Base-by-base conservation (phyloP, 1,284 basidiomycete species). In the Meira nashicola region DNA sequence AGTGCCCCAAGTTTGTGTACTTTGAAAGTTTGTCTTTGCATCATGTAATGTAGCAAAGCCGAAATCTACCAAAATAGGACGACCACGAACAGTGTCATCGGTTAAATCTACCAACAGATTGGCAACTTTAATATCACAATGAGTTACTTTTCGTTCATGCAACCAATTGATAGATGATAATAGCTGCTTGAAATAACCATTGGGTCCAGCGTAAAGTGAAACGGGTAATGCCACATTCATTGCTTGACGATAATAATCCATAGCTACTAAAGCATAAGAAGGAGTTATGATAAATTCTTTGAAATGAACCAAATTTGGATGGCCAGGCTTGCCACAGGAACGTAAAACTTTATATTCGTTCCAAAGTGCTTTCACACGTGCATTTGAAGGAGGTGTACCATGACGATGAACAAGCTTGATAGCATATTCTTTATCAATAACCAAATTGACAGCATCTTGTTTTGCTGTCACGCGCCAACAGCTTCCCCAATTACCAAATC, bases 291-390 rank as follows among this genome's bases (percentile, higher is more conserved):
- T 38, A 39, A 58, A 41, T 14, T 56, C 55, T 17, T 37, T 44
- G 28, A 56, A 56, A n/a, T 37, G 44, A 3, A 46, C 40, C 17
- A 58, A 10, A 28, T 40, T 54, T 21, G 3, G 14, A 33, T 41
- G 37, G 14, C 23, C 17, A 11, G 37, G 39, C 33, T 19, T 58
- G 8, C 39, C 49, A 17, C 39, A 28, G n/a, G 60, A 58, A 19
- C 60, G 62, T 37, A 73, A 40, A n/a, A 68, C 54, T 25, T 72
- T 74, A 63, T 65, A 74, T 50, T 74, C 71, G 60, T 72, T 70
- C 70, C 68, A 68, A 5, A 74, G 65, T 21, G 64, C 60, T 21
- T 67, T 59, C 2, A 64, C 69, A 12, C 68, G 48, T 7, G 64
- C 64, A 12, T 69, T 60, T 0, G 64, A 62, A 1, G 60, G 58